Evolutionary conservation across 2,329 filamentous ascomycete species (phyloP), one percentile per base, ranked within the genome.

Genomic region (Truncatella angustata): DNA sequence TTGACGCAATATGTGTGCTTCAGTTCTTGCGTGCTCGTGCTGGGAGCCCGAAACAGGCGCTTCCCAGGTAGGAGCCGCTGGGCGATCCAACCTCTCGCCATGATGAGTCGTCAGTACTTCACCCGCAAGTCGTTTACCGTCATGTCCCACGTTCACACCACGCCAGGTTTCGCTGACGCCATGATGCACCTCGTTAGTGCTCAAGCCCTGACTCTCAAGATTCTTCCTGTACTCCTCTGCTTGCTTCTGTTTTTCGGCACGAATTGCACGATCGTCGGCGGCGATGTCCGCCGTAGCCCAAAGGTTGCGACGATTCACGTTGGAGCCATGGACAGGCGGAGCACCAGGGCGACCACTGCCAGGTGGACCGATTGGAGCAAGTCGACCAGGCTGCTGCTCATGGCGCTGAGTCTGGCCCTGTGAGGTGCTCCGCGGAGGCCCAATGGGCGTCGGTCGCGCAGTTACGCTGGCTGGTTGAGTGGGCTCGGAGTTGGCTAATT

Each of bases 151-250:
- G 50, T 68, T 66, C 3, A 68, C 67, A 3, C 75, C 72, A 16
- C 78, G 76, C 80, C 80, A 84, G 0, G 73, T 79, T 43, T 83
- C 80, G 48, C 76, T 79, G 58, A 81, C 79, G 4, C 66, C 57
- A 2, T 76, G 71, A 30, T 78, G 76, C 4, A 70, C 61, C 51
- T 80, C 76, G 14, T 74, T 70, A 20, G 75, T 57, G 0, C 69
- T 68, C 9, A 77, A 55, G 1, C 75, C 74, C 12, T 75, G 73
- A 21, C 77, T 74, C 10, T 70, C 70, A 35, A 77, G 64, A 34
- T 73, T 71, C 39, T 70, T 72, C 30, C 76, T 73, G 44, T 72
- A 71, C 43, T 75, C 74, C 5, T 66, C 69, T 37, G 66, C 69
- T 49, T 71, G 71, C 5, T 67, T 66, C 49, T 70, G 62, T 54